A percentile compares a stretch with the other conserved stretches of the same genome.
These are phyloP conservation scores for Drechslera avenae DNA, from an alignment of 2,329 filamentous ascomycete species.

Conservation along the genomic window DNA sequence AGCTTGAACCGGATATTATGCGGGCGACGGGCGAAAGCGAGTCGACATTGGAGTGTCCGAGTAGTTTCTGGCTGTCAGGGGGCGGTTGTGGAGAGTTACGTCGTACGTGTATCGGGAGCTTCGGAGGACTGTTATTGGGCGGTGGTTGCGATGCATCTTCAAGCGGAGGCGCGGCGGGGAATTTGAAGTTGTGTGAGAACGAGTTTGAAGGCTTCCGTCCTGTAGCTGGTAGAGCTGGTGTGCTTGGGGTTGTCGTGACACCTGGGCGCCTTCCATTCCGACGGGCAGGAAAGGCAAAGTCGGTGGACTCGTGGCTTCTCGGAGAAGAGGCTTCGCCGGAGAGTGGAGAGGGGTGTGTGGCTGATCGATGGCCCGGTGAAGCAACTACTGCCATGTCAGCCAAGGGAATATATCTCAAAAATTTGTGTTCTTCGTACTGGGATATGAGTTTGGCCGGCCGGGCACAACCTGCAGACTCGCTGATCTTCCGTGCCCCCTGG, in stretches of 20 bases:
- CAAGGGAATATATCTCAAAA: background rate
- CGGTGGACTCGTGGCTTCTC: conserved; percentile 29
- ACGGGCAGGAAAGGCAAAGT: conserved; percentile 40
- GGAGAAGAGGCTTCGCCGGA: conserved; percentile 48
- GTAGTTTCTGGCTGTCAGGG: conserved; percentile 15
- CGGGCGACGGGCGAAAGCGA: conserved; percentile 66
- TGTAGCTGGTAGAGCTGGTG: conserved; percentile 47
- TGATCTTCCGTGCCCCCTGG: conserved; percentile 73
- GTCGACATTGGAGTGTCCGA: conserved; percentile 57
- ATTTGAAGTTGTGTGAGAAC: conserved; percentile 60
- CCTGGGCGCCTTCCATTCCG: conserved; percentile 37
- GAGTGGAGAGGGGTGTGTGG: conserved; percentile 51
- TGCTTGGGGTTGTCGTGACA: conserved; percentile 47
- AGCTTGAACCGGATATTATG: conserved; percentile 77
- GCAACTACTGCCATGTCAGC: conserved; percentile 34
- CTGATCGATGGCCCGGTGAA: conserved; percentile 40
- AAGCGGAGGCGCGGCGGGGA: conserved; percentile 54
- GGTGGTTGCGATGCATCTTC: conserved; percentile 39
- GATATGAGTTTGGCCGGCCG: conserved; percentile 44
- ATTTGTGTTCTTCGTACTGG: conserved; percentile 27
- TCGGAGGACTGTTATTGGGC: conserved; percentile 38
- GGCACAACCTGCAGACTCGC: conserved; percentile 79
- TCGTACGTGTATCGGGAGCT: conserved; percentile 44
- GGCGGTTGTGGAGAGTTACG: conserved; percentile 33
- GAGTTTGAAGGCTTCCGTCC: conserved; percentile 49